Conservation (phyloP, 495 filamentous ascomycete species). For the Lasiosphaeria miniovina region DNA sequence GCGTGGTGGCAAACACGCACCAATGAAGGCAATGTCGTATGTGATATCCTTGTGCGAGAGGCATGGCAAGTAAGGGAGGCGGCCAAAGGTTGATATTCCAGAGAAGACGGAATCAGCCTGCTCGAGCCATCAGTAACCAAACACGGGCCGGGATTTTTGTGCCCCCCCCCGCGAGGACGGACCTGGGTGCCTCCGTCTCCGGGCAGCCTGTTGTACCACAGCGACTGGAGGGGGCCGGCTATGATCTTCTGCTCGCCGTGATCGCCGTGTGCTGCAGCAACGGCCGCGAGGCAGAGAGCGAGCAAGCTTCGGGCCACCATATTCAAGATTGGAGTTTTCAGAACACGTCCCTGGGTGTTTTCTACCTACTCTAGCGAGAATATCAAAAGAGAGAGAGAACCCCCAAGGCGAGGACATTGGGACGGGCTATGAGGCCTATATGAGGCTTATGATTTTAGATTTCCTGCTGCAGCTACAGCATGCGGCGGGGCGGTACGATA, state of each 20-base stretch:
- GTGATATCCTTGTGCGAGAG: slow-evolving; percentile 60
- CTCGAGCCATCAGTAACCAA: slow-evolving; percentile 12
- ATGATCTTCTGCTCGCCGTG: slow-evolving; percentile 40
- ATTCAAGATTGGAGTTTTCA: not conserved
- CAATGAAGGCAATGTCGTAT: slow-evolving; percentile 82
- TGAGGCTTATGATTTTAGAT: slow-evolving; percentile 1
- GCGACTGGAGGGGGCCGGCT: slow-evolving; percentile 47
- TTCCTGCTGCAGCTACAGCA: not conserved
- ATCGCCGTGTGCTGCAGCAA: slow-evolving; percentile 32
- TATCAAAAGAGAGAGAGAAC: not conserved
- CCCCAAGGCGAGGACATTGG: too few relatives aligned
- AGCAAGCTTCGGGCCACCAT: slow-evolving; percentile 27
- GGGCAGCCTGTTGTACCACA: slow-evolving; percentile 55
- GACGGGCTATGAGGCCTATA: not conserved
- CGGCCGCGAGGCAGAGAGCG: slow-evolving; percentile 24
- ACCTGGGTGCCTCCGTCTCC: slow-evolving; percentile 59
- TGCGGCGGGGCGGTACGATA: not conserved
- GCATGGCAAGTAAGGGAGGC: slow-evolving; percentile 72
- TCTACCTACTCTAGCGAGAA: not conserved
- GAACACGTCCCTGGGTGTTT: not conserved
- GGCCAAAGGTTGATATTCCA: slow-evolving; percentile 83
- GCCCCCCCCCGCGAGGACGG: slow-evolving; percentile 9
- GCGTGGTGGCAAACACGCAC: slow-evolving; percentile 55
- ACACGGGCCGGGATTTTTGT: not conserved
- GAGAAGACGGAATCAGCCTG: slow-evolving; percentile 63